phyloP scores from a whole-genome alignment of 129 eudicot genomes.

The Lonicera japonica region DNA sequence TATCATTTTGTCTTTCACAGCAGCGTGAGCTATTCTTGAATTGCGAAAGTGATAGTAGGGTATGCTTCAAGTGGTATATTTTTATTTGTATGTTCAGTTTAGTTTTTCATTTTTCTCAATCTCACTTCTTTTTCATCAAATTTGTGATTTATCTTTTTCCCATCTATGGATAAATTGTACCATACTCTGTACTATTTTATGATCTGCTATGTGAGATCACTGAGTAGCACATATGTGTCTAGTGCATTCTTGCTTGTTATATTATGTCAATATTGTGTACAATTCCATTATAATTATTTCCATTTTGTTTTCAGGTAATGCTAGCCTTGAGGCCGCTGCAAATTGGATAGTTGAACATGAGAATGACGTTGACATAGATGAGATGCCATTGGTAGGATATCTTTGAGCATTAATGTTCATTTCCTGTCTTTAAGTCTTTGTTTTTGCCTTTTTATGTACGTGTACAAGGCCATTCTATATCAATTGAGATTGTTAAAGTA shows the following conservation, averaged over 20 bases:
- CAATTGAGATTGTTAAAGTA: neutral
- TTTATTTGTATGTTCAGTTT: neutral
- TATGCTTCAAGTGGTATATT: neutral
- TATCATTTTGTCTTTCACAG: too few relatives aligned
- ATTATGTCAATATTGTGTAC: neutral
- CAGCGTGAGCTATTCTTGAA: too few relatives aligned
- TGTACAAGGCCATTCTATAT: neutral
- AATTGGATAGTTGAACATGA: constrained; percentile 94
- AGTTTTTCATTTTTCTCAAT: neutral
- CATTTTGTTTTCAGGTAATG: constrained; percentile 51
- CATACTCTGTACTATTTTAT: too few relatives aligned
- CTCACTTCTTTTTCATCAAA: too few relatives aligned
- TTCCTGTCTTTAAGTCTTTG: neutral
- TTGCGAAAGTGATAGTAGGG: neutral
- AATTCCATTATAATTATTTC: constrained; percentile 9
- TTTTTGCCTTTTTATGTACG: neutral
- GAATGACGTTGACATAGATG: constrained; percentile 78
- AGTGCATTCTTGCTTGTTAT: neutral
- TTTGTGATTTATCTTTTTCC: too few relatives aligned
- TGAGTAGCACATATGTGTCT: neutral
- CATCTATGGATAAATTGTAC: too few relatives aligned
- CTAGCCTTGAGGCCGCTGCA: constrained; percentile 77
- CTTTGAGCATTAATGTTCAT: neutral
- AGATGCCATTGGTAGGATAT: constrained; percentile 68
- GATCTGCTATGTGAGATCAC: neutral